phyloP scores from a whole-genome alignment of 371 early-diverging fungal genomes.

The Mucor velutinosus region DNA sequence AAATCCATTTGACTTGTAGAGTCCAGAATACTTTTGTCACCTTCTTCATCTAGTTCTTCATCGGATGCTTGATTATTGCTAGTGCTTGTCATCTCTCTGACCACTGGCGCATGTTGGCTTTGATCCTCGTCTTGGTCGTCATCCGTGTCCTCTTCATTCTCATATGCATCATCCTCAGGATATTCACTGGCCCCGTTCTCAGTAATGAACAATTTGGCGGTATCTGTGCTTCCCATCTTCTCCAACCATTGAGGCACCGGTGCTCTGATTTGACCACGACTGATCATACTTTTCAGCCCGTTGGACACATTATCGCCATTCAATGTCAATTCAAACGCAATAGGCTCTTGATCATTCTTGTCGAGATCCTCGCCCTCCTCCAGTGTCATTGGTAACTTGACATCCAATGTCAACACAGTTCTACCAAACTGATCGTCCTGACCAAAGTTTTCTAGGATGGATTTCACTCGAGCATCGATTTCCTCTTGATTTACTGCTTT shows the following conservation, averaged over 20 bases:
- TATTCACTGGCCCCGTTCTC: constrained; percentile 18
- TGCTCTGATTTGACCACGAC: constrained; percentile 37
- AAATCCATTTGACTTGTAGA: not conserved
- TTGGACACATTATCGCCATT: constrained; percentile 56
- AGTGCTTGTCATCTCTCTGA: not conserved
- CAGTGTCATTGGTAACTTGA: not conserved
- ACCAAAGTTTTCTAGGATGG: not conserved
- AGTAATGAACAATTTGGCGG: constrained; percentile 20
- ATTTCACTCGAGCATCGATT: constrained; percentile 16
- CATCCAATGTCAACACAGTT: not conserved
- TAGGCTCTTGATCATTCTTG: not conserved
- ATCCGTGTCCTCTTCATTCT: constrained; percentile 2
- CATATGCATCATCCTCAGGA: constrained; percentile 9
- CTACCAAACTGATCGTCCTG: not conserved
- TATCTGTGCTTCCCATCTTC: constrained; percentile 24
- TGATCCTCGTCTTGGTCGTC: not conserved
- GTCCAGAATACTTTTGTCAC: not conserved
- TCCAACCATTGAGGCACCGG: constrained; percentile 50
- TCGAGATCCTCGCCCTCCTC: not conserved
- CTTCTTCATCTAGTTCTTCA: not conserved
- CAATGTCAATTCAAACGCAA: constrained; percentile 31
- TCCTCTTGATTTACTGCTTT: constrained; percentile 25
- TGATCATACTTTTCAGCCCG: constrained; percentile 45
- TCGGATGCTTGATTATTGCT: not conserved
- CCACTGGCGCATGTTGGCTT: not conserved